These are phyloP conservation scores for Caloboletus inedulis DNA, from an alignment of 1,284 basidiomycete genomes.

Conservation along the genomic window DNA sequence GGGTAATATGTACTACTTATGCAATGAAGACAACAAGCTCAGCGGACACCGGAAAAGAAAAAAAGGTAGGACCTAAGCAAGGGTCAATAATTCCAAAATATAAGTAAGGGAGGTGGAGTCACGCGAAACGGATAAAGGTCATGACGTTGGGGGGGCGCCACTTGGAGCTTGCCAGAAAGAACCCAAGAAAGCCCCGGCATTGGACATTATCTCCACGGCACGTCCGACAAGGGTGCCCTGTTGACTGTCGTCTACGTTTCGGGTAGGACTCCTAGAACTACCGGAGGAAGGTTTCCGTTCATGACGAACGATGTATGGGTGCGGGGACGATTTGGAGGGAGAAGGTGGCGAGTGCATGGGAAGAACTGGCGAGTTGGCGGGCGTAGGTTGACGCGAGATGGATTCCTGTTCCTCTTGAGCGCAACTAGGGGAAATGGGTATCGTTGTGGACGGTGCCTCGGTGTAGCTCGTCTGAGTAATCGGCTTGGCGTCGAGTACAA, in stretches of 20 bases:
- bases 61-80: conserved; percentile 18
- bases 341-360: conserved; percentile 12
- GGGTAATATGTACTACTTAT: conserved; percentile 33
- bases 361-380: conserved; percentile 36
- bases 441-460: conserved; percentile 15
- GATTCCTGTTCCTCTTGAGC: conserved; percentile 32
- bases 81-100: conserved; percentile 34
- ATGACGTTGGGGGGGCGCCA: conserved; percentile 22
- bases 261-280: conserved; percentile 28
- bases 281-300: conserved; percentile 28
- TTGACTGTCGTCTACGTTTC: conserved; percentile 29
- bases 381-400: conserved; percentile 26
- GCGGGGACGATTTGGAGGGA: conserved; percentile 1
- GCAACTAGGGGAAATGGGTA: conserved; percentile 24
- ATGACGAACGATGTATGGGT: conserved; percentile 19
- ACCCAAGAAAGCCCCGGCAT: conserved; percentile 61
- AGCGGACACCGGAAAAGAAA: not conserved
- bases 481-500: conserved; percentile 30
- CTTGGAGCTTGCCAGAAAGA: conserved; percentile 37
- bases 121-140: not conserved
- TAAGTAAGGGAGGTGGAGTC: conserved; percentile 23
- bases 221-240: conserved; percentile 56
- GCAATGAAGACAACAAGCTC: conserved; percentile 5
- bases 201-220: conserved; percentile 67
- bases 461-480: conserved; percentile 28